These are phyloP conservation scores for Babesia gibsoni DNA, from an alignment of 169 alveolate species.

Conservation along the genomic window DNA sequence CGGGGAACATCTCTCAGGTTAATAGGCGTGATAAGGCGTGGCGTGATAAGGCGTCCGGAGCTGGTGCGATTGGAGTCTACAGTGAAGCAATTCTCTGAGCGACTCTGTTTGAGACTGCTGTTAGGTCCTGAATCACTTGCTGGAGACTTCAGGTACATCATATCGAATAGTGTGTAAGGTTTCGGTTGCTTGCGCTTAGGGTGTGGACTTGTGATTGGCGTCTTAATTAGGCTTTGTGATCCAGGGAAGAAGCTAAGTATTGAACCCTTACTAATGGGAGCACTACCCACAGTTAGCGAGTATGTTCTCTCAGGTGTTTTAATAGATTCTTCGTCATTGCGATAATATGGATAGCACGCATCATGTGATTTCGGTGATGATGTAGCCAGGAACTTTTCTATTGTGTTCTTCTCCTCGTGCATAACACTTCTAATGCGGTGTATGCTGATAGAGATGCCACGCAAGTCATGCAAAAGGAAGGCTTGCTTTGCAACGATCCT, in stretches of 20 bases:
- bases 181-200: background rate
- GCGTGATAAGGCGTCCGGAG: too few species aligned
- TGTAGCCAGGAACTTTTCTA: slow-evolving; percentile 7
- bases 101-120: too few species aligned
- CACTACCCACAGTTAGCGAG: background rate
- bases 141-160: too few species aligned
- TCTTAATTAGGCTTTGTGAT: background rate
- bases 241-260: background rate
- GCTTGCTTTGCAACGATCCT: background rate
- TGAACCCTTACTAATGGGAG: background rate
- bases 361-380: background rate
- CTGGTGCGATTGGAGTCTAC: too few species aligned
- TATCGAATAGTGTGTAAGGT: slow-evolving; percentile 1
- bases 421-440: background rate
- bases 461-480: slow-evolving; percentile 8
- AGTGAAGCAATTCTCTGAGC: too few species aligned
- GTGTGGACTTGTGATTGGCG: slow-evolving; percentile 1
- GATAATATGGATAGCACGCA: slow-evolving; percentile 5
- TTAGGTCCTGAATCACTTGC: too few species aligned
- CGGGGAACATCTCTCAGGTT: background rate
- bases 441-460: slow-evolving; percentile 10
- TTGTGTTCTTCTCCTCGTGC: background rate
- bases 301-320: background rate
- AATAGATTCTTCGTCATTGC: background rate
- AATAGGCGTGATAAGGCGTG: too few species aligned